Percentiles rank a stretch among this genome's conserved stretches.
phyloP scores from a whole-genome alignment of 805 yeast species.

The Metschnikowia proteae region DNA sequence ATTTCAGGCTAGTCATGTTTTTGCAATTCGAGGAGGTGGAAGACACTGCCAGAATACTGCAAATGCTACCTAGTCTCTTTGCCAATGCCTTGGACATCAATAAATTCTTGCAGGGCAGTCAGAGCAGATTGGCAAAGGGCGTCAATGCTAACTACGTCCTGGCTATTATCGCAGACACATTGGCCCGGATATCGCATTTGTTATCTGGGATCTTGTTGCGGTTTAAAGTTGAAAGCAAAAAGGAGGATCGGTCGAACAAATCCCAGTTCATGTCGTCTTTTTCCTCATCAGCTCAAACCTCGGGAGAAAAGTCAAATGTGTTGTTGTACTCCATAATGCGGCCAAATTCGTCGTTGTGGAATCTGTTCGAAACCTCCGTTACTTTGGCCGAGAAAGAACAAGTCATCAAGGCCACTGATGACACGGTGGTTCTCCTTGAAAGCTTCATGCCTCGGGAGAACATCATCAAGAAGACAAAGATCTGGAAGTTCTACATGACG shows the following conservation, averaged over 20 bases:
- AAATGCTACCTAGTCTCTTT: conserved; percentile 19
- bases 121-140: conserved; percentile 7
- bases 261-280: conserved; percentile 5
- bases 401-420: conserved; percentile 14
- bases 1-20: conserved; percentile 26
- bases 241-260: neutral
- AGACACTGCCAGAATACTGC: conserved; percentile 12
- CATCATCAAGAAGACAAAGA: conserved; percentile 18
- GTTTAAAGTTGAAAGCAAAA: conserved; percentile 14
- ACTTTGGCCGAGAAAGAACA: conserved; percentile 12
- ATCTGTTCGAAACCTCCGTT: conserved; percentile 5
- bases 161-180: conserved; percentile 26
- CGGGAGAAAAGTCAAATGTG: neutral
- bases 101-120: conserved; percentile 11
- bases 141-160: conserved; percentile 20
- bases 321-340: conserved; percentile 1
- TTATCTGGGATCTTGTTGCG: conserved; percentile 32
- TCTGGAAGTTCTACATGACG: conserved; percentile 40
- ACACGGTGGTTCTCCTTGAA: conserved; percentile 13
- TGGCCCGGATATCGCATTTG: conserved; percentile 30
- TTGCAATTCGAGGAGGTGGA: conserved; percentile 35
- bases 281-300: neutral
- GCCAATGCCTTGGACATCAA: conserved; percentile 15
- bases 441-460: conserved; percentile 4
- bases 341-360: neutral